Evolutionary conservation across 2,329 filamentous ascomycete species (phyloP).

Genomic region (Triangularia setosa): DNA sequence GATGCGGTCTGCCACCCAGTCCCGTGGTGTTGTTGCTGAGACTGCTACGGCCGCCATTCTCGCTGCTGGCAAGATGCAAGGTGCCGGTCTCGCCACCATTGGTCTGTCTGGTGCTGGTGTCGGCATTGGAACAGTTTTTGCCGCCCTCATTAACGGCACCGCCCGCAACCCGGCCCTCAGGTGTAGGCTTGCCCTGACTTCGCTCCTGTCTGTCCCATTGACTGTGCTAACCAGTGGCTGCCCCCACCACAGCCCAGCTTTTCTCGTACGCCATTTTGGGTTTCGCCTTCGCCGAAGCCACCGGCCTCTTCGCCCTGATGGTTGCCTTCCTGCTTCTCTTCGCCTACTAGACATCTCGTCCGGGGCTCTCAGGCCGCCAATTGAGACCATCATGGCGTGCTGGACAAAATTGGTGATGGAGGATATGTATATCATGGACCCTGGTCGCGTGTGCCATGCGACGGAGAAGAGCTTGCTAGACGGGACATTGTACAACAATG

Average conservation of each 20-base stretch:
- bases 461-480: background rate
- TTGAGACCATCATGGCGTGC: background rate
- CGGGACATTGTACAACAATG: conserved; percentile 1
- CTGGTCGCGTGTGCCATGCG: background rate
- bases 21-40: conserved; percentile 29
- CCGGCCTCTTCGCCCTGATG: conserved; percentile 52
- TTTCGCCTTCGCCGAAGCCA: conserved; percentile 62
- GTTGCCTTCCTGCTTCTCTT: conserved; percentile 27
- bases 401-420: background rate
- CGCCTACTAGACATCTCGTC: conserved; percentile 22
- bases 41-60: conserved; percentile 25
- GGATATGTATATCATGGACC: background rate
- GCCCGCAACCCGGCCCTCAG: conserved; percentile 25
- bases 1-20: conserved; percentile 26
- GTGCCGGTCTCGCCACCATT: conserved; percentile 26
- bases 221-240: conserved; percentile 9
- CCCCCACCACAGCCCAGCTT: conserved; percentile 21
- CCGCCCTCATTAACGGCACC: conserved; percentile 23
- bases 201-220: background rate
- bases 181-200: conserved; percentile 15
- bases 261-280: conserved; percentile 61
- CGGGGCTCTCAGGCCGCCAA: background rate
- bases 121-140: conserved; percentile 26
- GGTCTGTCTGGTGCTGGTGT: conserved; percentile 26
- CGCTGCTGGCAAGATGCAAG: conserved; percentile 25